Base-by-base conservation (phyloP, 441 rosid genomes). In the Gossypium davidsonii region DNA sequence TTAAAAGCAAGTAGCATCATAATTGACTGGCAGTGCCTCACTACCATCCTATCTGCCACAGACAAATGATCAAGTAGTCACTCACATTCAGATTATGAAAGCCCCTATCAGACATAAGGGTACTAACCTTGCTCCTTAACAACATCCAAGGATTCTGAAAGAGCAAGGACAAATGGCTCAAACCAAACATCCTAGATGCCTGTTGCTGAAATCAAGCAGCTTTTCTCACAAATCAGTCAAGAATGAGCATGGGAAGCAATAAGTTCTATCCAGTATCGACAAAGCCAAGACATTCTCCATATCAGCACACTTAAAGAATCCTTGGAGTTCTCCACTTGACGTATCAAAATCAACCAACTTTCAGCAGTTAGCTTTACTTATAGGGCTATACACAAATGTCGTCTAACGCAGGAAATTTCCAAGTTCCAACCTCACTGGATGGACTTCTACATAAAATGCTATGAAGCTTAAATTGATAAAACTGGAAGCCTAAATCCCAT, bases 21-120 rank as follows among this genome's bases (percentile, higher is more conserved):
- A 28, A 51, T 4, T 49, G 42, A 67, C 25, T 9, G 21, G 59
- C 23, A 52, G 3, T 25, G 44, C 26, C 48, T 52, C 48, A 51
- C 11, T 28, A 51, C 15, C 26, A 67, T 28, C 46, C 59, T 26
- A 8, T 49, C 46, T 51, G 60, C 58, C 72, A 68, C 52, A 55
- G 34, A 34, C 12, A 70, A 18, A 69, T 31, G 42, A 42, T 18
- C 51, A 10, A 34, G 12, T 15, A n/a, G 39, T 26, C 14, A 49
- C 71, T 67, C 60, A 28, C 46, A 68, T 28, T 68, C 28, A 68
- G 48, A 52, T 21, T 28, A 53, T 8, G n/a, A 53, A 69, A 52
- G 10, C 72, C 72, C 28, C 72, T 52, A 68, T 10, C 42, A 68
- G 49, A 69, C 49, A 69, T n/a, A 31, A 52, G 46, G 25, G 28